Evolutionary conservation across 257 asterid genomes (phyloP), one percentile per base, ranked within the genome.

Genomic region (Nicotiana obtusifolia): DNA sequence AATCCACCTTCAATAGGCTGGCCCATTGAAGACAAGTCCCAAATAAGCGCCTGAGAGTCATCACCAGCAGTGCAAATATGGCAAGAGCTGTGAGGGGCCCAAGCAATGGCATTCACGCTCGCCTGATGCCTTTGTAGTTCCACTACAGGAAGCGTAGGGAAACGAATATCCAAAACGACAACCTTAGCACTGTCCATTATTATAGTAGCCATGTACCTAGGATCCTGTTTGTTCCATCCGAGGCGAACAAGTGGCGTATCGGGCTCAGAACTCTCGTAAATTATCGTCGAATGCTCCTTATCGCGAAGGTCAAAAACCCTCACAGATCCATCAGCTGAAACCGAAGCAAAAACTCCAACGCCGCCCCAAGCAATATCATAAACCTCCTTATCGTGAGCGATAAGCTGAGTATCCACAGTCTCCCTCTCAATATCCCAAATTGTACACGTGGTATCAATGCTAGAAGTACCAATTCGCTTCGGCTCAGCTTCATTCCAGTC

Each of bases 401-500:
- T 95, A 7, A 95, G 89, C 88, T 95, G 99, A 52, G 99, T 95
- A 78, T 95, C 99, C 31, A 95, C 99, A 22, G 94, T 90, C 85
- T 95, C 99, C 83, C 92, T 91, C 83, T 95, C 99, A 67, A 95
- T 91, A 81, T 95, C 99, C 99, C 99, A 95, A 66, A 95, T 95
- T 64, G 99, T 95, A 44, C 98, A 95, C 17, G 99, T 93, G 1
- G 97, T 93, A 84, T 95, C 99, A 35, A 95, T 92, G 80, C 99
- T 95, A 5, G 97, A 92, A 1, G 99, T 95, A 59, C 99, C 99
- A 53, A 95, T 95, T 78, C 97, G 87, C 88, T 91, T 87, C 47
- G 99, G 98, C 86, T 95, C 99, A 2, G 97, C 98, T 60, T 95
- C 99, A 73, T 95, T 95, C 99, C 99, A 95, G 87, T 95, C 99